phyloP scores from a whole-genome alignment of 169 alveolate genomes.

The Ichthyophthirius multifiliis region DNA sequence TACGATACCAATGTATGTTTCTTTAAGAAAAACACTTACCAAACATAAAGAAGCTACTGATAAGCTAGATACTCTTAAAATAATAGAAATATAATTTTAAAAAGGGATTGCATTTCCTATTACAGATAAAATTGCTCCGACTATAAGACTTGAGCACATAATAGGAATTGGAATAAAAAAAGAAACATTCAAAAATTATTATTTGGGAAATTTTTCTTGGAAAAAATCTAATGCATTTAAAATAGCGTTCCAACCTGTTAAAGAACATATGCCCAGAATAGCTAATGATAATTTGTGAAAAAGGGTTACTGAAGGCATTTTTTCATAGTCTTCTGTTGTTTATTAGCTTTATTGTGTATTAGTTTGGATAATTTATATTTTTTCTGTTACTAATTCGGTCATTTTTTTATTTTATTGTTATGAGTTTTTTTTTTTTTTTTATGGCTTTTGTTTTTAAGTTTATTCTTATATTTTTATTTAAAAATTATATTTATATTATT shows the following conservation, averaged over 20 bases:
- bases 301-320: too few species aligned
- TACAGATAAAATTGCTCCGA: neutral
- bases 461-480: too few species aligned
- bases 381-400: too few species aligned
- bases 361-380: too few species aligned
- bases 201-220: neutral
- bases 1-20: neutral
- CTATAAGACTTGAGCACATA: neutral
- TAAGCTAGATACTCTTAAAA: neutral
- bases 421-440: too few species aligned
- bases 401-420: too few species aligned
- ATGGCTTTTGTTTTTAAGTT: too few species aligned
- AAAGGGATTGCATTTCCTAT: neutral
- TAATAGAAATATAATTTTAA: neutral
- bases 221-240: slow-evolving; percentile 24
- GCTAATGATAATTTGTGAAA: slow-evolving; percentile 10
- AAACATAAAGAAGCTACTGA: neutral
- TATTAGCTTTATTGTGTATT: too few species aligned
- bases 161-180: slow-evolving; percentile 28
- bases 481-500: too few species aligned
- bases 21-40: neutral
- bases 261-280: slow-evolving; percentile 23
- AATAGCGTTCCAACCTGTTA: slow-evolving; percentile 42
- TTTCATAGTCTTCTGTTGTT: too few species aligned
- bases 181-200: neutral